phyloP scores from a whole-genome alignment of 2,329 filamentous ascomycete species.

The Tolypocladium guangdongense region DNA sequence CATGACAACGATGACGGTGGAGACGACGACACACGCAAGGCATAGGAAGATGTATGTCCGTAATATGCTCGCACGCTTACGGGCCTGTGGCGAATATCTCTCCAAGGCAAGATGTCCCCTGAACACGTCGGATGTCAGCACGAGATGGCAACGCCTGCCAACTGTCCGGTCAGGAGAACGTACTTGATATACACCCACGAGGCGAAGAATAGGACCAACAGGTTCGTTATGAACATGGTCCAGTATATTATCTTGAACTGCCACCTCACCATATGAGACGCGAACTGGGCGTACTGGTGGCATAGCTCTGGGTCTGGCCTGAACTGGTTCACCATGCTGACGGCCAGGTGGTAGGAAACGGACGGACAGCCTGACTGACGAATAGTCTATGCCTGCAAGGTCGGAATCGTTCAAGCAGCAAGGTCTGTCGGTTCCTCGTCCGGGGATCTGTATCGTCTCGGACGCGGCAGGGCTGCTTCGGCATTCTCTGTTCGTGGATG shows the following conservation, averaged over 20 bases:
- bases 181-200: conserved; percentile 31
- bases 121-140: neutral
- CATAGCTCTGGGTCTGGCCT: conserved; percentile 20
- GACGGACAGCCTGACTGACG: neutral
- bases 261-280: conserved; percentile 26
- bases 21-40: conserved; percentile 30
- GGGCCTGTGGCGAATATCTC: conserved; percentile 17
- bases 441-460: neutral
- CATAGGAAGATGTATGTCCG: conserved; percentile 32
- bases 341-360: neutral
- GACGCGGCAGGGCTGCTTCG: neutral
- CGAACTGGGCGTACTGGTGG: conserved; percentile 31
- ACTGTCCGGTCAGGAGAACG: conserved; percentile 3
- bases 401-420: neutral
- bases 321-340: conserved; percentile 3
- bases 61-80: conserved; percentile 18
- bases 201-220: conserved; percentile 31
- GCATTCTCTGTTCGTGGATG: neutral
- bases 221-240: conserved; percentile 31
- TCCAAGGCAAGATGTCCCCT: conserved; percentile 27
- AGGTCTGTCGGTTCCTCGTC: neutral
- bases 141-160: neutral
- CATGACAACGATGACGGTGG: conserved; percentile 36
- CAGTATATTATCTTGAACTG: conserved; percentile 37
- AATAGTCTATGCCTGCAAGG: neutral